A percentile compares a stretch with the other conserved stretches of the same genome.
Conservation (phyloP, 2,329 filamentous ascomycete genomes). For the Colletotrichum echinochloae region DNA sequence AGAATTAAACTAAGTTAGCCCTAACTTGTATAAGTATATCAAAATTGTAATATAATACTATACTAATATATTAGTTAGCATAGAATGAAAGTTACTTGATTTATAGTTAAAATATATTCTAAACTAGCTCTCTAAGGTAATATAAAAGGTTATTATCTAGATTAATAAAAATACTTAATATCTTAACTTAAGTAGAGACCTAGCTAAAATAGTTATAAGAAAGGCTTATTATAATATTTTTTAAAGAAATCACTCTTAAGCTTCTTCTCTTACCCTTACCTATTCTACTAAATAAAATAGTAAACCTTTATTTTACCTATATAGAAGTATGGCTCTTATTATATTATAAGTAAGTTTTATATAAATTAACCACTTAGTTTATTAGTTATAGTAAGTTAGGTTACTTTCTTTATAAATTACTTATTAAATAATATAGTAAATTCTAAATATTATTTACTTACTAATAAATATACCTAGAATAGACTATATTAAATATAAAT, state of each 20-base stretch:
- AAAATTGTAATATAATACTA: not conserved
- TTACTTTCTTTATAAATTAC: not conserved
- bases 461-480: not conserved
- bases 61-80: not conserved
- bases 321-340: not conserved
- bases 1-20: not conserved
- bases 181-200: not conserved
- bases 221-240: not conserved
- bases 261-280: not conserved
- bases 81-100: not conserved
- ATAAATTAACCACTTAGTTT: not conserved
- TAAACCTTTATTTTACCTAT: not conserved
- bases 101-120: not conserved
- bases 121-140: not conserved
- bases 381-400: slow-evolving; percentile 1
- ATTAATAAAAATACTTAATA: not conserved
- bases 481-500: not conserved
- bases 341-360: not conserved
- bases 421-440: not conserved
- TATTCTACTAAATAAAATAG: not conserved
- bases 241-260: not conserved
- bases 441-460: not conserved
- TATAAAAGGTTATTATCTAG: not conserved
- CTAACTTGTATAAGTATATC: not conserved
- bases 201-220: not conserved